Base-by-base conservation (phyloP, 2,329 filamentous ascomycete species). In the Trichoderma aggressivum region DNA sequence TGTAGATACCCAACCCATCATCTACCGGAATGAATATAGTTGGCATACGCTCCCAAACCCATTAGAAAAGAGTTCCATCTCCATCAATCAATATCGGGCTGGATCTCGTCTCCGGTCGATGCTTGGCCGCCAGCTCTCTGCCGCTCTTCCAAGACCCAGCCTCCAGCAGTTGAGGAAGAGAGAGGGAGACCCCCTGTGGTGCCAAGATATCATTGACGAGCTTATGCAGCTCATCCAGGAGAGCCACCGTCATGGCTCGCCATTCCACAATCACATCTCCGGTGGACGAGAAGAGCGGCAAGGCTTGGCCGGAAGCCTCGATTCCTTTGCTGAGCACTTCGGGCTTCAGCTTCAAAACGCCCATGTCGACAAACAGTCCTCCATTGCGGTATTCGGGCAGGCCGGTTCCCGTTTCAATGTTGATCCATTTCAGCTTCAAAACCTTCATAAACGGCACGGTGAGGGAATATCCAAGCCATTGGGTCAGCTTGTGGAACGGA, bases 61-160 rank as follows among this genome's bases (percentile, higher is more conserved):
- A n/a, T 28, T 88, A 94, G 80, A 94, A 94, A 74, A 95, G 89
- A 36, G 92, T 95, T 73, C 92, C 92, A 79, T 95, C 92, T 73
- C 91, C 92, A 71, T 91, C 82, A 75, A 94, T 94, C 84, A 94
- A 89, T 78, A 96, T 94, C 14, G 93, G 93, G 69, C 92, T 92
- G 74, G 93, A 91, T 82, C 91, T 93, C 14, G 92, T 95, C 76
- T 92, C 91, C 18, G 93, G 93, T 71, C 93, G 86, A 58, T 88
- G 90, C 70, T 94, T 89, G 78, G 94, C 92, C 63, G 93, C 93
- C 76, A 95, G 85, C 82, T 95, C 93, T 79, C 93, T 87, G 70
- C 93, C 92, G 75, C 91, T 91, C 73, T 88, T 88, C 86, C 86
- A 88, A 2, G 83, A 84, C 0, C 86, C 86, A 6, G 86, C 86